Base-by-base conservation (phyloP, 2,329 filamentous ascomycete genomes). In the Aspergillus jensenii region DNA sequence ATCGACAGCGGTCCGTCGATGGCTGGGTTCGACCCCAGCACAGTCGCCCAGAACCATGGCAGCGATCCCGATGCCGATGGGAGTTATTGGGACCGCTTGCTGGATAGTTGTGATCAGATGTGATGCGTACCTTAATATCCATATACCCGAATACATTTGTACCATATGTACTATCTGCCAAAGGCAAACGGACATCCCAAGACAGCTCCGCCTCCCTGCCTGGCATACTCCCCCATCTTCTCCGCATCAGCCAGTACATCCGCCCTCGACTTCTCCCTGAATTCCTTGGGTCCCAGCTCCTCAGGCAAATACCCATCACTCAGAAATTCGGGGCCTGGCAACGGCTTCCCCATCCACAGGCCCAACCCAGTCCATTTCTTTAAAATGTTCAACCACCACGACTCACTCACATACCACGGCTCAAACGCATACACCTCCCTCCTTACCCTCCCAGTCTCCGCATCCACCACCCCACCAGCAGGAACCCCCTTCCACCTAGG, bases 291-390 rank as follows among this genome's bases (percentile, higher is more conserved):
- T 6, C 55, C 55, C 33, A 57, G 15, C 40, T 57, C 55, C 25
- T 51, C 47, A 6, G 55, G 47, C 25, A 57, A 21, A 52, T 56
- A 56, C n/a, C 54, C 54, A n/a, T 56, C 44, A 25, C 54, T 56
- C 37, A 56, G 25, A 21, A 44, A 56, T 31, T 31, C 27, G 9
- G 27, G 27, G 8, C 27, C 27, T 31, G 27, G 9, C 27, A 31
- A 9, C 27, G 27, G 27, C 9, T 31, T 31, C 27, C 27, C 27
- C 27, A 31, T 31, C 27, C 27, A 31, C 27, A 31, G 1, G 27
- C 27, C 27, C 27, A 31, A 11, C 27, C 27, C 27, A 11, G 27
- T 11, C 27, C 27, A 31, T 31, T 52, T 47, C 37, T 44, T 56
- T 21, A 33, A 5, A 5, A 41, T 19, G 3, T 5, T 37, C 15